Evolutionary conservation across 108 stramenopile genomes (phyloP).

Genomic region (Cyclostephanos tholiformis): DNA sequence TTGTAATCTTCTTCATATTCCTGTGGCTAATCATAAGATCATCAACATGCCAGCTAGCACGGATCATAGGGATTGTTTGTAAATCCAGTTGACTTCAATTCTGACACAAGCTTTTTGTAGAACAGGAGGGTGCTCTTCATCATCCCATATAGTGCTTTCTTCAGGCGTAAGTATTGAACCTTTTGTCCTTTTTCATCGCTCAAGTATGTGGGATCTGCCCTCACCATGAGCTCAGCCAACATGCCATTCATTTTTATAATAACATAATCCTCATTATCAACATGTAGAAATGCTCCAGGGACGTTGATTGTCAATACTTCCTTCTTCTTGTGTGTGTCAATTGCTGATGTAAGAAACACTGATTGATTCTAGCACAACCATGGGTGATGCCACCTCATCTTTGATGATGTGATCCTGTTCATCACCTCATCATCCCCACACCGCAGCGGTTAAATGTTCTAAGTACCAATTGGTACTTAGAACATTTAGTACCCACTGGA

Average conservation of each 20-base stretch:
- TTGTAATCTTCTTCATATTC: background rate
- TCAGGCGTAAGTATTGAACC: background rate
- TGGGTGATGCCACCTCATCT: conserved; percentile 23
- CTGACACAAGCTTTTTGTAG: conserved; percentile 46
- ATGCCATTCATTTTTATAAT: too few relatives aligned
- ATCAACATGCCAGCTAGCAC: conserved; percentile 40
- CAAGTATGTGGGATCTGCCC: background rate
- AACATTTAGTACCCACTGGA: too few relatives aligned
- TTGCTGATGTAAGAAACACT: conserved; percentile 1
- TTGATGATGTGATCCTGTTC: too few relatives aligned
- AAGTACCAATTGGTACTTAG: too few relatives aligned
- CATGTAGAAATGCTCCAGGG: conserved; percentile 5
- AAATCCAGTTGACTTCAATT: conserved; percentile 23
- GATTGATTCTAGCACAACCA: conserved; percentile 25
- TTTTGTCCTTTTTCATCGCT: background rate
- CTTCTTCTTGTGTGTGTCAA: background rate
- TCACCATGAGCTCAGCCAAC: too few relatives aligned
- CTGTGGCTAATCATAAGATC: conserved; percentile 17
- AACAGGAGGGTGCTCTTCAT: too few relatives aligned
- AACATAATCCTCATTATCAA: background rate
- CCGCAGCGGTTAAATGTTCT: too few relatives aligned
- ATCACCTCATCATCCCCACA: too few relatives aligned
- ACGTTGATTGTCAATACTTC: background rate
- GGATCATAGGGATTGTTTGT: too few relatives aligned
- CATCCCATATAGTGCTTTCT: too few relatives aligned